phyloP scores from a whole-genome alignment of 202 grass and related monocot genomes.

The Panicum hallii region DNA sequence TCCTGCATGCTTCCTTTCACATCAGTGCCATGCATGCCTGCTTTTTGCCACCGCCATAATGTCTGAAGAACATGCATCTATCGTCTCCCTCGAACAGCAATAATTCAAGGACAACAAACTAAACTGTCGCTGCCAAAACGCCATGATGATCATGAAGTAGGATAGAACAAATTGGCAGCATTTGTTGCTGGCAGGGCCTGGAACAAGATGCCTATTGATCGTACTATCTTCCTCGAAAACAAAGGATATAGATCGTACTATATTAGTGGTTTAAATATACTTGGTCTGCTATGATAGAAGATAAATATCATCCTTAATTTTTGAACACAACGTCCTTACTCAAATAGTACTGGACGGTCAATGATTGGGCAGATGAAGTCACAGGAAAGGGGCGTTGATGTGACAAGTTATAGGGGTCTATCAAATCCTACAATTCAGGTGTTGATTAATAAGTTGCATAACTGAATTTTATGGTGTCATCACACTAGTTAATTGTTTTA shows the following conservation, averaged over 20 bases:
- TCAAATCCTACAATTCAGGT: constrained; percentile 1
- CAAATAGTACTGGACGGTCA: not conserved
- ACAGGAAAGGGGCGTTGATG: constrained; percentile 27
- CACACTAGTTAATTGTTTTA: not conserved
- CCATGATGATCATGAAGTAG: constrained; percentile 2
- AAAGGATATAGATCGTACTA: not conserved
- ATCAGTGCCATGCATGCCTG: not conserved
- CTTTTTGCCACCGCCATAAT: not conserved
- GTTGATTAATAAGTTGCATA: not conserved
- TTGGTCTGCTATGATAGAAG: not conserved
- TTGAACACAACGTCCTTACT: not conserved
- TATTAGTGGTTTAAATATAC: constrained; percentile 29
- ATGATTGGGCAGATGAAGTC: constrained; percentile 45
- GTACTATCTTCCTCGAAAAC: not conserved
- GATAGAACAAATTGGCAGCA: constrained; percentile 1
- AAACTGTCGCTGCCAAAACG: not conserved
- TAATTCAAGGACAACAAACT: not conserved
- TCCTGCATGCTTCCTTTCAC: not conserved
- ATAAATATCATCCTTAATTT: not conserved
- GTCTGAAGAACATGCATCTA: not conserved
- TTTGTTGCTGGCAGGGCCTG: not conserved
- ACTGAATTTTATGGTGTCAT: not conserved
- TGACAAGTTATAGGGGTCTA: not conserved
- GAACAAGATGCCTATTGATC: not conserved
- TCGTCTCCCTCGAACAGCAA: not conserved